phyloP scores from a whole-genome alignment of 176 grass and related monocot genomes.

The bread wheat (Triticum aestivum) region IWGSC_CS_RefSeq_v2.1 NC_057795.1:639483741-639484240 shows the following conservation, averaged over 20 bases:
- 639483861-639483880: slow-evolving; percentile 59
- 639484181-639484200: slow-evolving; percentile 57
- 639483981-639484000: not conserved
- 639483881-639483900: slow-evolving; percentile 82
- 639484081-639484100: slow-evolving; percentile 58
- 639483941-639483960: slow-evolving; percentile 25
- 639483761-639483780: too few species aligned
- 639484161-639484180: slow-evolving; percentile 52
- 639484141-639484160: slow-evolving; percentile 50
- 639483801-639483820: too few species aligned
- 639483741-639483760: too few species aligned
- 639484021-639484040: slow-evolving; percentile 76
- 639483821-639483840: slow-evolving; percentile 26
- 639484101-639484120: slow-evolving; percentile 55
- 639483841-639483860: slow-evolving; percentile 94
- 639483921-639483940: slow-evolving; percentile 84
- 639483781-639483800: too few species aligned
- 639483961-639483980: not conserved
- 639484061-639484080: slow-evolving; percentile 43
- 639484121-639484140: slow-evolving; percentile 72
- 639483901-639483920: slow-evolving; percentile 80
- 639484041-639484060: slow-evolving; percentile 79
- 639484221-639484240: slow-evolving; percentile 31
- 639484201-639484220: slow-evolving; percentile 69
- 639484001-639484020: slow-evolving; percentile 59